A percentile compares a stretch with the other conserved stretches of the same genome.
Evolutionary conservation across 1,284 basidiomycete genomes (phyloP).

Genomic region (Trichosporon asahii): DNA sequence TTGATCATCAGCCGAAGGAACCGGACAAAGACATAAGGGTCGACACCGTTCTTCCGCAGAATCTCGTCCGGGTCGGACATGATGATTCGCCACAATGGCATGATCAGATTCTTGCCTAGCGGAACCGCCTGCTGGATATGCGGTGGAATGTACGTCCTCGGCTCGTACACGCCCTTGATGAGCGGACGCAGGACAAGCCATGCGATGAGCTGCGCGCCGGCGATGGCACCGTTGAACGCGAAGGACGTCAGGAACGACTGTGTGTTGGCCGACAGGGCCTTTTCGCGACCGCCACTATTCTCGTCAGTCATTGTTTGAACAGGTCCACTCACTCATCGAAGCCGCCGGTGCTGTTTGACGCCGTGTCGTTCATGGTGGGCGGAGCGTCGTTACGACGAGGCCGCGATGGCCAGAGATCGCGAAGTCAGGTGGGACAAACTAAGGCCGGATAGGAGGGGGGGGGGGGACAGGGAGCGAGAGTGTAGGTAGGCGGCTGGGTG

Average conservation of each 20-base stretch:
- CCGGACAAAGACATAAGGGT: constrained; percentile 69
- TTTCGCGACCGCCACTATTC: background rate
- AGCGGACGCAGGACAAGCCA: constrained; percentile 60
- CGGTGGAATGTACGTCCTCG: constrained; percentile 61
- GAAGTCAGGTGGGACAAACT: background rate
- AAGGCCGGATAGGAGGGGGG: background rate
- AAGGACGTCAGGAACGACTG: constrained; percentile 71
- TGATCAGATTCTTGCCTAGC: constrained; percentile 33
- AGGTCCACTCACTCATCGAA: background rate
- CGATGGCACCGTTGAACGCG: constrained; percentile 55
- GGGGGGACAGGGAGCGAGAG: background rate
- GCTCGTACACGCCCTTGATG: constrained; percentile 61
- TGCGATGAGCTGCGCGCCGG: constrained; percentile 60
- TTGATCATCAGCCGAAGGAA: constrained; percentile 65
- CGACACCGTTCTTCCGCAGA: constrained; percentile 53
- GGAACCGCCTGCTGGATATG: constrained; percentile 38
- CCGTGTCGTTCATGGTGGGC: background rate
- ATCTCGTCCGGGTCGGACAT: constrained; percentile 54
- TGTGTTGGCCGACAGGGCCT: constrained; percentile 38
- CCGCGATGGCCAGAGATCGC: background rate
- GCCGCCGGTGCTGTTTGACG: background rate
- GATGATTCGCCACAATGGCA: constrained; percentile 43
- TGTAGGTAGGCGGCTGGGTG: too few species aligned
- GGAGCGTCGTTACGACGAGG: background rate
- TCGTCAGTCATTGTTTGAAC: background rate